Base-by-base conservation (phyloP, 2,329 filamentous ascomycete genomes). In the Blastomyces gilchristii region DNA sequence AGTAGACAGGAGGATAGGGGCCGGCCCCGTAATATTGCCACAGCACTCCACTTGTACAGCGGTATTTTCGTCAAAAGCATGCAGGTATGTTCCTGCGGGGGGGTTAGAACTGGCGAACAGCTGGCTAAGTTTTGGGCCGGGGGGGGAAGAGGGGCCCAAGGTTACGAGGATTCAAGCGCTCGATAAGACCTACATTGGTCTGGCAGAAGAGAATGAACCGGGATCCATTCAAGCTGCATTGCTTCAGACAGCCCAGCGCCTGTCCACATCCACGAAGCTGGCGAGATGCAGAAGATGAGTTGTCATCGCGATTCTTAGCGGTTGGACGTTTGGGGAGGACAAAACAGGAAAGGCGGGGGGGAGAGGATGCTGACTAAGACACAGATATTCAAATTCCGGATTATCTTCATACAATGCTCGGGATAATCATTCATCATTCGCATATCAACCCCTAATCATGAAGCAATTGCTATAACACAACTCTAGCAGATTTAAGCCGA, bases 231-330 rank as follows among this genome's bases (percentile, higher is more conserved):
- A 61, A 62, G 53, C 61, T 49, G 31, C 52, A 62, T 37, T 39
- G 28, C 22, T 49, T 31, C 41, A 62, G 61, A 57, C 25, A 57
- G 58, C 41, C 45, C 34, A 34, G 39, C 31, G 56, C 34, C 56
- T 54, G 63, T 62, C 62, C 62, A 65, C 62, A 58, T 25, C 56
- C 16, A 41, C n/a, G 39, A 34, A 28, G 65, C 62, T 63, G 58
- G 63, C 49, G 54, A 62, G 64, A 64, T 66, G 66, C 65, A 67
- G 63, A 63, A 50, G 64, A 66, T 67, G 66, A 65, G 66, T 66
- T 68, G 66, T 62, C 66, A 65, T 45, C 25, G 39, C 34, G 53
- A 63, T 43, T 60, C n/a, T 45, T 25, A 43, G 58, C 31, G 58
- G 58, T 41, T 16, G 58, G 18, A 47, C 25, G 39, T 31, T 49